Conservation (phyloP, 129 eudicot genomes). For the Heracleum sosnowskyi region DNA sequence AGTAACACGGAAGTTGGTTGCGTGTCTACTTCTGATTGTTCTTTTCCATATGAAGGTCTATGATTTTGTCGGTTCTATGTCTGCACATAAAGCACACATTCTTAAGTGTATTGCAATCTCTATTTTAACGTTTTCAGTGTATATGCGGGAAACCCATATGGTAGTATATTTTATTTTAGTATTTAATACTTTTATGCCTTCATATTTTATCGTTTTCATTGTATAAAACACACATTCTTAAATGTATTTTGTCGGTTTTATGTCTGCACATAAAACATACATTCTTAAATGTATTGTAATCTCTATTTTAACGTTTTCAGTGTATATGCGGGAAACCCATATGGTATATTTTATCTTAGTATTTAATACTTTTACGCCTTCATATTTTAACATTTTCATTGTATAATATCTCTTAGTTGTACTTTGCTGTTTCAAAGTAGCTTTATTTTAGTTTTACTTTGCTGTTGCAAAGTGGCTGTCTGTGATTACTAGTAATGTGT, state of each 20-base stretch:
- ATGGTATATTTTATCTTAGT: neutral
- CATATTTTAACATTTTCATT: neutral
- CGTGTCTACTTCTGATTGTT: neutral
- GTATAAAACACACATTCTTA: too few relatives aligned
- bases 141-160: neutral
- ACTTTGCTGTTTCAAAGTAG: neutral
- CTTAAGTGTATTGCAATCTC: neutral
- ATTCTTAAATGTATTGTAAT: neutral
- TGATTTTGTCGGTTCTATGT: neutral
- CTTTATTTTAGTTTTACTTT: neutral
- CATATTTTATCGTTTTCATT: neutral
- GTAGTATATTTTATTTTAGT: too few relatives aligned
- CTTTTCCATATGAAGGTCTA: neutral
- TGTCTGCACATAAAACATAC: neutral
- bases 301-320: neutral
- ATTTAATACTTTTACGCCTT: neutral
- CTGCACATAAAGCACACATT: neutral
- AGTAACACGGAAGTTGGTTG: neutral
- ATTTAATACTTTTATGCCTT: neutral
- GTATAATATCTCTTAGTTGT: neutral
- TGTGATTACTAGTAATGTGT: neutral
- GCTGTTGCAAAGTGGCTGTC: neutral
- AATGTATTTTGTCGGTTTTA: neutral
- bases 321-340: neutral
- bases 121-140: neutral